phyloP scores from a whole-genome alignment of 495 filamentous ascomycete species.

The Xylaria nigripes region DNA sequence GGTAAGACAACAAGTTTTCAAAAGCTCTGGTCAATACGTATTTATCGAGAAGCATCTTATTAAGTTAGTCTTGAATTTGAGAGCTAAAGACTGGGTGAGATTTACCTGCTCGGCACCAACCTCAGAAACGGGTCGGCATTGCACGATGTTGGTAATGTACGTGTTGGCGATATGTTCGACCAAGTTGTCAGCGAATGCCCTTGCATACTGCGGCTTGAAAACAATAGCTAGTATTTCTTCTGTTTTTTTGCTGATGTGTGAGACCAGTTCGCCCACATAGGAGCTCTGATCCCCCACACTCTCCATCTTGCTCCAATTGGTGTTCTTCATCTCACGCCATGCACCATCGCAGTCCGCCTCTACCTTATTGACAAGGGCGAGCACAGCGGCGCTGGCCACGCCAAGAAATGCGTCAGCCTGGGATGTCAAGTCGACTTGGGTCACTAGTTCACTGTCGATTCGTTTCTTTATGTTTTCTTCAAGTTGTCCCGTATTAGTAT shows the following conservation, averaged over 20 bases:
- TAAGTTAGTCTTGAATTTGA: background rate
- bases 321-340: conserved; percentile 97
- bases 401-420: conserved; percentile 95
- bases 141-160: conserved; percentile 77
- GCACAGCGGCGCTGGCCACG: conserved; percentile 79
- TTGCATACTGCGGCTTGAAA: conserved; percentile 88
- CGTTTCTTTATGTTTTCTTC: conserved; percentile 90
- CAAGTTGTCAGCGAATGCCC: conserved; percentile 89
- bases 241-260: conserved; percentile 57
- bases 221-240: conserved; percentile 68
- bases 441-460: conserved; percentile 67
- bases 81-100: background rate
- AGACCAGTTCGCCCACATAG: conserved; percentile 75
- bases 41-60: conserved; percentile 80
- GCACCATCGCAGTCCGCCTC: conserved; percentile 73
- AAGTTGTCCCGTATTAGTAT: conserved; percentile 80
- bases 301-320: conserved; percentile 90
- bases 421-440: conserved; percentile 76
- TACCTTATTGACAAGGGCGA: conserved; percentile 73
- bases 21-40: conserved; percentile 86
- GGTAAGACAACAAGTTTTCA: conserved; percentile 54
- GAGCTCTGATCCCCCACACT: conserved; percentile 91
- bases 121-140: conserved; percentile 82
- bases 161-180: conserved; percentile 74
- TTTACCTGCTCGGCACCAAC: conserved; percentile 87